Base-by-base conservation (phyloP, 1,139 yeast genomes). In the Hansenula sp. region DNA sequence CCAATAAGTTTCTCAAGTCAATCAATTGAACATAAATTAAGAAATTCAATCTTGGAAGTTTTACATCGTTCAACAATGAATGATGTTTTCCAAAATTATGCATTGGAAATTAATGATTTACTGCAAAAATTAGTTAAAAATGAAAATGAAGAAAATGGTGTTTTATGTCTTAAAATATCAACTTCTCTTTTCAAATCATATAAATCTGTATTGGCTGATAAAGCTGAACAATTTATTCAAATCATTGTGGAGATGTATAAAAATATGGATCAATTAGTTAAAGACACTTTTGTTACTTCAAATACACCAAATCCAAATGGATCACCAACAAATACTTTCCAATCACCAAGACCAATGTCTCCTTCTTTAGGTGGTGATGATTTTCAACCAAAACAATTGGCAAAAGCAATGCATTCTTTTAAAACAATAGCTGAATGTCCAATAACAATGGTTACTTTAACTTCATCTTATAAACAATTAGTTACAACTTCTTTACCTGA, bases 101-200 rank as follows among this genome's bases (percentile, higher is more conserved):
- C 90, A 1, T 68, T 69, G 34, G 69, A 72, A 28, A 74, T 89
- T 22, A 66, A 86, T 54, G 80, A 77, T 34, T 65, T 73, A n/a
- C 65, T 90, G 43, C 77, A 82, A 55, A 64, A 66, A 27, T 67
- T 85, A 16, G 67, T 92, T 44, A 77, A 75, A 19, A 70, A 66
- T 16, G 99, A 94, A 58, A 92, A 94, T 59, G 99, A 94, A 62
- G 97, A 90, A 50, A 92, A 92, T 59, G 98, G 97, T 37, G 89
- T 89, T 1, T 70, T 89, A 42, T 85, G 95, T 59, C 82, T 90
- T 84, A 90, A 88, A 60, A 82, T 89, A 41, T 73, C 90, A 42
- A 88, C 97, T n/a, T 77, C 85, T 36, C 68, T 92, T 43, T 96
- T 90, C 65, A 84, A 94, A 60, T 79, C 94, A 0, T 92, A 85